Percentiles rank a stretch among this genome's conserved stretches.
Evolutionary conservation across 805 yeast species (phyloP).

Genomic region (Cephaloascus fragrans): DNA sequence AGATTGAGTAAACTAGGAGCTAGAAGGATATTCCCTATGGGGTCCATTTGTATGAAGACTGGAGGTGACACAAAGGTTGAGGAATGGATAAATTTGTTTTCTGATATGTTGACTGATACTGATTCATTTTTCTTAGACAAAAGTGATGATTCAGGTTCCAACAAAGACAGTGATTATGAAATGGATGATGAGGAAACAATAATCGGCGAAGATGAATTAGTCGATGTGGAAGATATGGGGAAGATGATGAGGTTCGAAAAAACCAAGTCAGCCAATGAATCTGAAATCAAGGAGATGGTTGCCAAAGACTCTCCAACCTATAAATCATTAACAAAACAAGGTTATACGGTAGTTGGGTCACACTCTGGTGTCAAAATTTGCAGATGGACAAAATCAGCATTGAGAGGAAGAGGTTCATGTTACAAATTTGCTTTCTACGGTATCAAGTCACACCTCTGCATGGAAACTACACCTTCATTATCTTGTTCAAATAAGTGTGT

Average conservation of each 20-base stretch:
- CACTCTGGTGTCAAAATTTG: conserved; percentile 94
- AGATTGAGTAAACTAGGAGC: conserved; percentile 80
- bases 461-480: conserved; percentile 91
- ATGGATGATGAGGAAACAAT: conserved; percentile 23
- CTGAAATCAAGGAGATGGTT: conserved; percentile 64
- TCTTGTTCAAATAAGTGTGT: conserved; percentile 95
- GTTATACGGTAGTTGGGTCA: conserved; percentile 86
- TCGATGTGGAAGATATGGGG: conserved; percentile 89
- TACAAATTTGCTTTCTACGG: conserved; percentile 91
- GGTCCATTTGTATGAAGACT: conserved; percentile 72
- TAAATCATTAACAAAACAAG: conserved; percentile 84
- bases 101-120: conserved; percentile 54
- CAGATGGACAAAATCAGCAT: conserved; percentile 92
- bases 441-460: conserved; percentile 80
- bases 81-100: conserved; percentile 60
- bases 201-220: conserved; percentile 33
- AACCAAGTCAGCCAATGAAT: conserved; percentile 3
- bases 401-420: conserved; percentile 91
- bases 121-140: conserved; percentile 56
- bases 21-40: conserved; percentile 73
- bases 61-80: conserved; percentile 48
- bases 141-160: conserved; percentile 47
- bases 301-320: conserved; percentile 83
- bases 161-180: conserved; percentile 18
- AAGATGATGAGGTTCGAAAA: conserved; percentile 32